These are phyloP conservation scores for Rhizoctonia solani DNA, from an alignment of 1,284 basidiomycete genomes.

Conservation along the genomic window DNA sequence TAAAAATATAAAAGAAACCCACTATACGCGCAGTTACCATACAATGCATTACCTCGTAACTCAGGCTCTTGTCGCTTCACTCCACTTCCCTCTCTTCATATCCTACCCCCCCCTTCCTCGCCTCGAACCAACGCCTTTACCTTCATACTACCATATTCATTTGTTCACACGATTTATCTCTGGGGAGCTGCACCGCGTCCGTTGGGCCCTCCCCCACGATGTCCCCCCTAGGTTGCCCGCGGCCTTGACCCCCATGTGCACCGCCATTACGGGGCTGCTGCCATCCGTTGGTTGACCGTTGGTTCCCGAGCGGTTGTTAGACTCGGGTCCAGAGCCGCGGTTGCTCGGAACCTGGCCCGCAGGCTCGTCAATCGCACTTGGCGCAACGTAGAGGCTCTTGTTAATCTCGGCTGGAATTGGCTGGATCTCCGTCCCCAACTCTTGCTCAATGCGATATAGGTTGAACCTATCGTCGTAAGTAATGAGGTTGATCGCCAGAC, in stretches of 20 bases:
- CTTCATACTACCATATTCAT: background rate
- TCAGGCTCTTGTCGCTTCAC: background rate
- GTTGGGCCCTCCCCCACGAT: constrained; percentile 15
- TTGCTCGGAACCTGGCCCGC: constrained; percentile 22
- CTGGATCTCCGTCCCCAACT: constrained; percentile 96
- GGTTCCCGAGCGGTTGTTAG: background rate
- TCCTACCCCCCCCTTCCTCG: background rate
- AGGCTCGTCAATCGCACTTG: constrained; percentile 34
- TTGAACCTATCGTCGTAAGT: constrained; percentile 98
- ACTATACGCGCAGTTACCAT: constrained; percentile 33
- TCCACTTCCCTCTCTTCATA: background rate
- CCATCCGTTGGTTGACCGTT: constrained; percentile 27
- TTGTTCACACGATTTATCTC: background rate
- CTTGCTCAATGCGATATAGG: constrained; percentile 96
- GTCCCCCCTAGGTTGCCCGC: constrained; percentile 20
- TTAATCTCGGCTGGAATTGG: constrained; percentile 93
- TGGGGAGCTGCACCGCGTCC: constrained; percentile 32
- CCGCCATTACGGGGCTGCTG: constrained; percentile 26
- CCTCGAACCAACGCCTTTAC: background rate
- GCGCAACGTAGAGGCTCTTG: constrained; percentile 87
- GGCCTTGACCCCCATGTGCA: constrained; percentile 8
- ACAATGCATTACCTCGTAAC: constrained; percentile 16
- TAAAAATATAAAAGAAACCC: constrained; percentile 33
- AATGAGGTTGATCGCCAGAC: constrained; percentile 94
- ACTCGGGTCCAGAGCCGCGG: background rate